phyloP scores from a whole-genome alignment of 148 eudicot genomes.

The Dianthus caryophyllus region DNA sequence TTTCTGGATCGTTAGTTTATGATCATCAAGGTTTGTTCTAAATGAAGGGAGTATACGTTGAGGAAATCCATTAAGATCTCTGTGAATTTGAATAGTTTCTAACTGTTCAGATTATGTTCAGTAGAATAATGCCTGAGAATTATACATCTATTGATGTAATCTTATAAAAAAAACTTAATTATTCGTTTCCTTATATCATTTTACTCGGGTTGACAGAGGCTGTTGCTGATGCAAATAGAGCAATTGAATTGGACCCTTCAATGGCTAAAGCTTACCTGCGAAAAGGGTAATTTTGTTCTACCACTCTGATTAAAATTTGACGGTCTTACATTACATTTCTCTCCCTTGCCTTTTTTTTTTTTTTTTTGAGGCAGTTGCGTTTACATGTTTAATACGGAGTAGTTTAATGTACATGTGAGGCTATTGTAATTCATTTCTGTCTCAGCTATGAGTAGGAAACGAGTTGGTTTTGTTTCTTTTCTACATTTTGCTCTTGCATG shows the following conservation, averaged over 20 bases:
- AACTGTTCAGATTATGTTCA: neutral
- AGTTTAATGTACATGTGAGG: neutral
- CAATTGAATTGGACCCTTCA: constrained; percentile 69
- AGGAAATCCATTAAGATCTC: neutral
- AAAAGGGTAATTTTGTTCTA: constrained; percentile 65
- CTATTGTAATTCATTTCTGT: neutral
- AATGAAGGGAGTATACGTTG: neutral
- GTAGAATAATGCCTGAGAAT: neutral
- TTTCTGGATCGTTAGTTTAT: neutral
- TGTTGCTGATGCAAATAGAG: constrained; percentile 85
- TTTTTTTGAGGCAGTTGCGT: neutral
- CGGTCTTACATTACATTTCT: neutral
- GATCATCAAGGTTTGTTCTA: neutral
- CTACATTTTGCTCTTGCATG: neutral
- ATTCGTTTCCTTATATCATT: neutral
- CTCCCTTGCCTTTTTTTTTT: neutral
- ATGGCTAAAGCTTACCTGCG: constrained; percentile 84
- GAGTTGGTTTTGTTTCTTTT: neutral
- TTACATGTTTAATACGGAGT: neutral
- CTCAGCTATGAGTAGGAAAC: neutral
- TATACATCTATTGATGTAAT: neutral
- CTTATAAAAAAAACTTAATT: neutral
- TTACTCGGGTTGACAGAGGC: constrained; percentile 57
- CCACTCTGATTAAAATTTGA: neutral
- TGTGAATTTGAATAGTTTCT: neutral